phyloP scores from a whole-genome alignment of 2,329 filamentous ascomycete species.

The Gaeumannomyces tritici region DNA sequence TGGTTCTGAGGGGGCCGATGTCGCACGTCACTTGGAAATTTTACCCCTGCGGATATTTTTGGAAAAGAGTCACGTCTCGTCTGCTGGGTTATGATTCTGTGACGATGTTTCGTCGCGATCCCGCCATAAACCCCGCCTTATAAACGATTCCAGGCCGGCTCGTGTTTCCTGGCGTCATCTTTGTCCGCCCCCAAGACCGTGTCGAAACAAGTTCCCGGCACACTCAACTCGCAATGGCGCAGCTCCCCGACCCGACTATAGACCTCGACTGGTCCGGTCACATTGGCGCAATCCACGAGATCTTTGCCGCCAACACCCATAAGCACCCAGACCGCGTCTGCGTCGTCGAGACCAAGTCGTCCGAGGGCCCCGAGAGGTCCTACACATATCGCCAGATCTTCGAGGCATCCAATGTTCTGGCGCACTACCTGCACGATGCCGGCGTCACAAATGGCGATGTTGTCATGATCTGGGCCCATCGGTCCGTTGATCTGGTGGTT shows the following conservation, averaged over 20 bases:
- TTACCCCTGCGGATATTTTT: not conserved
- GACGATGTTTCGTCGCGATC: not conserved
- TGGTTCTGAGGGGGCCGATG: not conserved
- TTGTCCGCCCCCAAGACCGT: no score
- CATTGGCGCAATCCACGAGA: conserved; percentile 51
- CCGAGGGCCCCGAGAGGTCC: conserved; percentile 43
- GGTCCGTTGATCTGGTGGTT: conserved; percentile 56
- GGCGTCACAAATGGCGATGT: conserved; percentile 75
- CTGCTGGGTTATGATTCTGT: not conserved
- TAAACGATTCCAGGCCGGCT: not conserved
- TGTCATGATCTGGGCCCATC: conserved; percentile 85
- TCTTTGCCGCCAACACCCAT: conserved; percentile 57
- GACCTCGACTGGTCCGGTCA: conserved; percentile 61
- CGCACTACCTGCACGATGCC: conserved; percentile 65
- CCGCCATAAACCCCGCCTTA: not conserved
- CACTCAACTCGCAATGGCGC: conserved; percentile 8
- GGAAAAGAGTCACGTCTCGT: not conserved
- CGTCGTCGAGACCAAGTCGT: conserved; percentile 37
- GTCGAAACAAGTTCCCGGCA: no score
- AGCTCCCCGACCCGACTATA: conserved; percentile 53
- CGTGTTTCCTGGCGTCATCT: not conserved
- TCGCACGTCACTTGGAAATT: not conserved
- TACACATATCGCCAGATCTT: conserved; percentile 85
- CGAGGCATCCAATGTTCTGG: conserved; percentile 71
- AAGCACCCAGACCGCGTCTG: conserved; percentile 52